These are phyloP conservation scores for Fusarium sp. DNA, from an alignment of 2,329 filamentous ascomycete species.

Conservation along the genomic window DNA sequence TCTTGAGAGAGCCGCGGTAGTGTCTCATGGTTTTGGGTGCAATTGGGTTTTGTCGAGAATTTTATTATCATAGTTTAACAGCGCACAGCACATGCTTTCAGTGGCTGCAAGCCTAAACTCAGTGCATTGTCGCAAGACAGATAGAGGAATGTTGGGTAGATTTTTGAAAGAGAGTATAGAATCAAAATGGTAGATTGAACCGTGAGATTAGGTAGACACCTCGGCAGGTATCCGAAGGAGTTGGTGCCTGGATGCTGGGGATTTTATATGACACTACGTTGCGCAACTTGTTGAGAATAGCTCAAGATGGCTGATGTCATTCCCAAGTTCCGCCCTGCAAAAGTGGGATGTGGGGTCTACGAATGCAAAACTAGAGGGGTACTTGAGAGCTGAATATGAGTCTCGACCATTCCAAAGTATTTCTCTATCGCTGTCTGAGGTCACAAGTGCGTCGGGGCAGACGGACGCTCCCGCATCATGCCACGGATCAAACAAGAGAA, in stretches of 20 bases:
- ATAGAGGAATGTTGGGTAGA: not conserved
- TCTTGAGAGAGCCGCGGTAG: slow-evolving; percentile 34
- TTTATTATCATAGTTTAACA: slow-evolving; percentile 17
- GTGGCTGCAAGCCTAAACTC: slow-evolving; percentile 17
- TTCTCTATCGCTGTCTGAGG: not conserved
- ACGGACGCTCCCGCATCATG: slow-evolving; percentile 18
- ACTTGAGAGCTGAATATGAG: not conserved
- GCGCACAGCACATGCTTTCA: slow-evolving; percentile 33
- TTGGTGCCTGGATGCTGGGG: not conserved
- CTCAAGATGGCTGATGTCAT: slow-evolving; percentile 43
- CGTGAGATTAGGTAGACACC: not conserved
- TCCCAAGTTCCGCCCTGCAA: slow-evolving; percentile 24
- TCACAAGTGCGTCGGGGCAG: slow-evolving; percentile 14
- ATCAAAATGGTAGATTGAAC: not conserved
- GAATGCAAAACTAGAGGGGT: slow-evolving; percentile 8
- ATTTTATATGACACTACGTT: slow-evolving; percentile 24
- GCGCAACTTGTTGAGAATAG: slow-evolving; percentile 33
- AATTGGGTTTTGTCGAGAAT: slow-evolving; percentile 13
- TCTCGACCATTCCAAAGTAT: slow-evolving; percentile 5
- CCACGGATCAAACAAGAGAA: slow-evolving; percentile 2
- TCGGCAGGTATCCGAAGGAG: not conserved
- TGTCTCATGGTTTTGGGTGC: slow-evolving; percentile 33
- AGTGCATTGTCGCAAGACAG: slow-evolving; percentile 15
- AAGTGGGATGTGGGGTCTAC: slow-evolving; percentile 27
- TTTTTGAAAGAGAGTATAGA: slow-evolving; percentile 9